phyloP scores from a whole-genome alignment of 805 yeast species.

The Nematodospora valgi region DNA sequence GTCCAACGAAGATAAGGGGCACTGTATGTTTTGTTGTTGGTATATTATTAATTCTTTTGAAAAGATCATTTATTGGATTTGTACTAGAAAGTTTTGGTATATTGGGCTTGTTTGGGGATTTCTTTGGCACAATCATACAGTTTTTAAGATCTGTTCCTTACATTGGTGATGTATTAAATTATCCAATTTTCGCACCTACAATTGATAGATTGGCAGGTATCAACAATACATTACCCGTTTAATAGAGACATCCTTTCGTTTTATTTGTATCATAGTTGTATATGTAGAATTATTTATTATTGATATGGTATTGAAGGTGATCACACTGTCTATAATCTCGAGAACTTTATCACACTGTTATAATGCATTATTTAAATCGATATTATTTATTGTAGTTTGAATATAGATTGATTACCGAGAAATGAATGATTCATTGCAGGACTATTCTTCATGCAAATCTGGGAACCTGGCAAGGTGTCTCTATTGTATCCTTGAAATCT shows the following conservation, averaged over 20 bases:
- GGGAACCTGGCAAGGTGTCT: too few species aligned
- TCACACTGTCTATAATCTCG: too few species aligned
- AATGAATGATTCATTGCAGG: too few species aligned
- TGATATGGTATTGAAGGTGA: too few species aligned
- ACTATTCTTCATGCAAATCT: too few species aligned
- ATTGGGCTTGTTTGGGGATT: slow-evolving; percentile 86
- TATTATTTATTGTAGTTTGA: too few species aligned
- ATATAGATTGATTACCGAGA: too few species aligned
- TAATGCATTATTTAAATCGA: too few species aligned
- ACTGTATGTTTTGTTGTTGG: slow-evolving; percentile 77
- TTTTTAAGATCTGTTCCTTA: slow-evolving; percentile 85
- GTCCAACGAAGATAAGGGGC: slow-evolving; percentile 86
- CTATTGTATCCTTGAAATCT: too few species aligned
- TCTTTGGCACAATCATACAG: slow-evolving; percentile 82
- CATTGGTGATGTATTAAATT: slow-evolving; percentile 79
- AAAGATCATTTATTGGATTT: slow-evolving; percentile 82
- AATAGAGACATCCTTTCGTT: too few species aligned
- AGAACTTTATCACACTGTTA: too few species aligned
- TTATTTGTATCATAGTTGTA: not conserved
- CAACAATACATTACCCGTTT: slow-evolving; percentile 37
- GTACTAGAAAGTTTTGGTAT: slow-evolving; percentile 85
- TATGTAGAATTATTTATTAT: too few species aligned
- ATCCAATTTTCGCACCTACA: slow-evolving; percentile 78
- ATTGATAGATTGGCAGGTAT: slow-evolving; percentile 42
- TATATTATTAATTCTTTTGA: slow-evolving; percentile 66